Conservation (phyloP, 495 filamentous ascomycete genomes). For the Penicillium taxi region DNA sequence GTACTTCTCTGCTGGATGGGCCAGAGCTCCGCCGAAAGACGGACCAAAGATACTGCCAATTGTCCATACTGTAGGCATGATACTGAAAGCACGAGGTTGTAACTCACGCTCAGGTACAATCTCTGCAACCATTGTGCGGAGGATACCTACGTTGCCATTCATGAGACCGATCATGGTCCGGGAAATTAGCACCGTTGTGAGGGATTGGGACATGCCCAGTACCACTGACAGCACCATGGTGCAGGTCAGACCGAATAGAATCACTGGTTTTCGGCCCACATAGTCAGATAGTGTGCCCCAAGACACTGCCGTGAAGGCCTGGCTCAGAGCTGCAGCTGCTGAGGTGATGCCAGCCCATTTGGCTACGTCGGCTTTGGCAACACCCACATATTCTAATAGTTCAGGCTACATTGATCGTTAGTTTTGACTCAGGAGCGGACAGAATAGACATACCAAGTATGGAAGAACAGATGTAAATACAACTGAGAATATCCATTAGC, state of each 20-base stretch:
- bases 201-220: slow-evolving; percentile 68
- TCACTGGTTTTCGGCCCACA: slow-evolving; percentile 66
- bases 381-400: slow-evolving; percentile 73
- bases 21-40: slow-evolving; percentile 75
- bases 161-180: slow-evolving; percentile 60
- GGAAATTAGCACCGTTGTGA: slow-evolving; percentile 62
- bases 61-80: slow-evolving; percentile 80
- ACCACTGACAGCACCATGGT: slow-evolving; percentile 66
- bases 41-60: slow-evolving; percentile 85
- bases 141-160: slow-evolving; percentile 74
- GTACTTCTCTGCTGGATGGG: slow-evolving; percentile 63
- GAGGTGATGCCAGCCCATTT: slow-evolving; percentile 69
- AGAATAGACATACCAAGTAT: slow-evolving; percentile 51
- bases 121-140: slow-evolving; percentile 75
- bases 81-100: slow-evolving; percentile 71
- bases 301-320: slow-evolving; percentile 62
- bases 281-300: slow-evolving; percentile 75
- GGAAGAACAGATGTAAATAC: slow-evolving; percentile 80
- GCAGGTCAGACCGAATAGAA: slow-evolving; percentile 58
- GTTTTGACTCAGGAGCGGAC: neutral
- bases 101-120: slow-evolving; percentile 75
- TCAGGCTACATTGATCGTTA: slow-evolving; percentile 46
- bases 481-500: slow-evolving; percentile 29
- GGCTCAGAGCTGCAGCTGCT: slow-evolving; percentile 63
- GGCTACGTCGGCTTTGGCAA: slow-evolving; percentile 63